Evolutionary conservation across 139 green algal species (phyloP), one percentile per base, ranked within the genome.

Genomic region (Closterium sp.): DNA sequence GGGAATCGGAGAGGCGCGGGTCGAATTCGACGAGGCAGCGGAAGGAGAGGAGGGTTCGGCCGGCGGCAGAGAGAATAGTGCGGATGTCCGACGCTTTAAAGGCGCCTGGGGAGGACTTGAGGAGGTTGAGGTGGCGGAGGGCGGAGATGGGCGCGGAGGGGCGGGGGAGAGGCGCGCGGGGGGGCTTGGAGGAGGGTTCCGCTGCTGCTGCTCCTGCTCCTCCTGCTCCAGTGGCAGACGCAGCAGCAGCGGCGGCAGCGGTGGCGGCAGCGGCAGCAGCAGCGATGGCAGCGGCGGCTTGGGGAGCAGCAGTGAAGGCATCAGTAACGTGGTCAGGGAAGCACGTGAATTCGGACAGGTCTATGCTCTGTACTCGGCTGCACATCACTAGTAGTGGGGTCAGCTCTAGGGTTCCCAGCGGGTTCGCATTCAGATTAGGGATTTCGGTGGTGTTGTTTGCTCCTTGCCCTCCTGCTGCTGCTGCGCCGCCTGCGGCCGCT

Each of bases 1-100:
- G 32, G 84, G 22, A 84, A 22, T 91, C 89, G 19, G 21, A 13
- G 62, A 91, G 84, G 31, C 31, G 89, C 29, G 89, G 30, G 62
- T 91, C 89, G 30, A 88, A 88, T n/a, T 91, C 27, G 30, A 24
- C 30, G 31, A 91, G 31, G 38, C 89, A 91, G 30, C 84, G 89
- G 31, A 91, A 85, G 62, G 62, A 79, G 62, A 79, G 62, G 19
- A 79, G 62, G 17, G 62, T 24, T 13, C 62, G 62, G 62, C 62
- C 62, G 1, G 62, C 62, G 17, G 62, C 13, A 79, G 62, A 0
- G 62, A 79, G 62, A 13, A 79, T 79, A 6, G 62, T 6, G 62
- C 62, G 62, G 62, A 79, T 27, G 62, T 79, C 17, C 5, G 62
- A 79, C 0, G 62, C 17, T 79, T 79, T 79, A 5, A 79, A 79